These are phyloP conservation scores for Candida vartiovaarae DNA, from an alignment of 805 yeast species.

Conservation along the genomic window DNA sequence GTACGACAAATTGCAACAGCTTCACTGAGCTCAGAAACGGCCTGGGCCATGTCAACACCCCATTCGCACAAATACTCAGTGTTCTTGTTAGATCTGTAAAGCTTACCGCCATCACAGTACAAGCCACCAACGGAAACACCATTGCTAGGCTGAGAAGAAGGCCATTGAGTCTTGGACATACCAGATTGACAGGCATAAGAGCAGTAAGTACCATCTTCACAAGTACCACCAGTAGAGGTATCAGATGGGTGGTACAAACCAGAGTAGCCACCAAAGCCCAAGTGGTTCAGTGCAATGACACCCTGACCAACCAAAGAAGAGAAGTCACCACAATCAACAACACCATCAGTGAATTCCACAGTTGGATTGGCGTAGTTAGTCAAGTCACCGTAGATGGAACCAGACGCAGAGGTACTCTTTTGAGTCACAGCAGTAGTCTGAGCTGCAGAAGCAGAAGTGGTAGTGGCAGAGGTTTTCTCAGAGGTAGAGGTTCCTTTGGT, in stretches of 20 bases:
- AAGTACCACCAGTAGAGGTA: constrained; percentile 55
- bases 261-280: constrained; percentile 79
- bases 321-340: constrained; percentile 55
- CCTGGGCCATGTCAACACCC: constrained; percentile 69
- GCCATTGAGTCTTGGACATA: constrained; percentile 99
- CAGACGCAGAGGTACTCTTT: constrained; percentile 26
- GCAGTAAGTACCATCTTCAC: constrained; percentile 89
- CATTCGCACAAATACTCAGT: constrained; percentile 73
- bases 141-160: constrained; percentile 71
- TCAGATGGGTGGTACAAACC: constrained; percentile 52
- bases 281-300: constrained; percentile 65
- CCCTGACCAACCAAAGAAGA: constrained; percentile 66
- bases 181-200: constrained; percentile 98
- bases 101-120: constrained; percentile 71
- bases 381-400: constrained; percentile 49
- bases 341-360: constrained; percentile 63
- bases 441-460: constrained; percentile 16
- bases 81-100: constrained; percentile 70
- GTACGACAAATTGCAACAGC: constrained; percentile 93
- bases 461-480: constrained; percentile 18
- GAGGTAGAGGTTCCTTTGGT: constrained; percentile 15
- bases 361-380: constrained; percentile 49
- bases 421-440: constrained; percentile 21
- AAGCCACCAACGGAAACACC: constrained; percentile 95
- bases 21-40: constrained; percentile 53